Conservation (phyloP, 2,329 filamentous ascomycete genomes). For the Stachybotrys chlorohalonatus region DNA sequence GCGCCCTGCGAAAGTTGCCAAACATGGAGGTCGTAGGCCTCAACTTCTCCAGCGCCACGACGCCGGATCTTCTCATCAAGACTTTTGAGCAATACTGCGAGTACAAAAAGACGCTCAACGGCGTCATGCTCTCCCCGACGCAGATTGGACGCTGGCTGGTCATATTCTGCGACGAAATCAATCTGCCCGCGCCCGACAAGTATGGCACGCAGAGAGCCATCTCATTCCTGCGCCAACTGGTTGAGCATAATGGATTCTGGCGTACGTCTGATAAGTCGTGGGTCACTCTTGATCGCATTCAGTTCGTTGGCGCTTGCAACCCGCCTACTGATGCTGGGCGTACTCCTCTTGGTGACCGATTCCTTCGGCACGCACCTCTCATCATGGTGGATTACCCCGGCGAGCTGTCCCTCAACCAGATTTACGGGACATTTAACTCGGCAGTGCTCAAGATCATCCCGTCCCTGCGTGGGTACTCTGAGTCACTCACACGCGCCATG, state of each 20-base stretch:
- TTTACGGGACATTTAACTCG: conserved; percentile 96
- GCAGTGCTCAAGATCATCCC: conserved; percentile 96
- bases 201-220: conserved; percentile 97
- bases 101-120: conserved; percentile 97
- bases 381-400: conserved; percentile 99
- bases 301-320: conserved; percentile 98
- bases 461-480: conserved; percentile 86
- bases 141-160: conserved; percentile 98
- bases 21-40: conserved; percentile 99
- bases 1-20: conserved; percentile 87
- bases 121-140: conserved; percentile 87
- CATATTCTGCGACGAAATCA: conserved; percentile 99
- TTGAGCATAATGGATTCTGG: conserved; percentile 99
- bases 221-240: conserved; percentile 91
- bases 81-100: conserved; percentile 99
- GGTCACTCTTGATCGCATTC: conserved; percentile 95
- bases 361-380: conserved; percentile 92
- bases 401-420: conserved; percentile 87
- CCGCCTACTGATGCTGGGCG: conserved; percentile 94
- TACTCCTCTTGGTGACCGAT: conserved; percentile 86
- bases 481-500: conserved; percentile 93
- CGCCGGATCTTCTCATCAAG: conserved; percentile 94
- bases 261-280: conserved; percentile 93
- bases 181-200: conserved; percentile 92
- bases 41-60: conserved; percentile 98